phyloP scores from a whole-genome alignment of 1,284 basidiomycete genomes.

The Fomitopsis pinicola region DNA sequence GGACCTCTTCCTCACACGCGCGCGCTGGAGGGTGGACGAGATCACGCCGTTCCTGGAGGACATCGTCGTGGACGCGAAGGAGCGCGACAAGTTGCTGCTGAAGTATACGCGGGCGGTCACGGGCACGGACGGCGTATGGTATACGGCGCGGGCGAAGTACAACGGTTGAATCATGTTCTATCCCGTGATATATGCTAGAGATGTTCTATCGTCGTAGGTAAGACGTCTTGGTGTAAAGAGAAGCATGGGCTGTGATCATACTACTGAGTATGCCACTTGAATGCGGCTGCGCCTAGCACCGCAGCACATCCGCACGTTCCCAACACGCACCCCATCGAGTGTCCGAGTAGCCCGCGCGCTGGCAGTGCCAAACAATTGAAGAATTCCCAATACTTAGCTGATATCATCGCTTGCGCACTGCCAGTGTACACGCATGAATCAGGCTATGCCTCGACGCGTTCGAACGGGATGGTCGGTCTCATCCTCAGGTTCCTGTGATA shows the following conservation, averaged over 20 bases:
- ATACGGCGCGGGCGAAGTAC: constrained; percentile 54
- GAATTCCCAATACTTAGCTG: too few species aligned
- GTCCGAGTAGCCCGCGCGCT: too few species aligned
- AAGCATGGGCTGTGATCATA: too few species aligned
- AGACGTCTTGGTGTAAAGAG: too few species aligned
- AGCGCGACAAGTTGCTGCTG: constrained; percentile 79
- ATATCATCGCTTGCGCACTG: too few species aligned
- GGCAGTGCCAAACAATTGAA: too few species aligned
- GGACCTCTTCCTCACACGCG: constrained; percentile 77
- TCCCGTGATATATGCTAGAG: not conserved
- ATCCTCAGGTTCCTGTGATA: too few species aligned
- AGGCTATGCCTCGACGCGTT: not conserved
- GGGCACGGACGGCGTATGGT: constrained; percentile 63
- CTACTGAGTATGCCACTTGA: too few species aligned
- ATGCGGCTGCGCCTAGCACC: too few species aligned
- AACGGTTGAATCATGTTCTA: constrained; percentile 4
- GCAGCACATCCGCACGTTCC: too few species aligned
- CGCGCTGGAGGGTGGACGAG: constrained; percentile 76
- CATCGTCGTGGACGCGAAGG: constrained; percentile 78
- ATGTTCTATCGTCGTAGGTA: not conserved
- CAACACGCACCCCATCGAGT: too few species aligned
- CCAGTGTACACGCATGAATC: constrained; percentile 1
- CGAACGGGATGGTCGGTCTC: too few species aligned
- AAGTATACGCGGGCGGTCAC: constrained; percentile 81
- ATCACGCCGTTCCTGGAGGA: constrained; percentile 79